These are phyloP conservation scores for Leccinum aurantiacum DNA, from an alignment of 768 basidiomycete species.

Conservation along the genomic window DNA sequence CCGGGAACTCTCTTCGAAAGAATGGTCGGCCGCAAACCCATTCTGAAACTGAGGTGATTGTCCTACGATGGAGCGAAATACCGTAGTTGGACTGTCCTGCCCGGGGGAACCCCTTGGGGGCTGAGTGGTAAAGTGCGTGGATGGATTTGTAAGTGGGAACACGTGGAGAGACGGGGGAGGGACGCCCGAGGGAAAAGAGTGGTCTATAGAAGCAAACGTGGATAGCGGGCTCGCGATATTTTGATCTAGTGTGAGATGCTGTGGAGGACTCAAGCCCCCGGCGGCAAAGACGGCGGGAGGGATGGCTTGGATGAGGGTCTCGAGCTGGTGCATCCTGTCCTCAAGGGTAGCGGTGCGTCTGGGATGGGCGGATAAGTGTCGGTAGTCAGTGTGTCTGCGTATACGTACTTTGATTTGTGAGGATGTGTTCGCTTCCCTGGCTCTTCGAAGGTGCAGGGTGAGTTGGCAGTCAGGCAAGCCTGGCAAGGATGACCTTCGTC, in stretches of 20 bases:
- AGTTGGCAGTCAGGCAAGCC: conserved; percentile 80
- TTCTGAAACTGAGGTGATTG: conserved; percentile 30
- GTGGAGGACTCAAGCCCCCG: conserved; percentile 40
- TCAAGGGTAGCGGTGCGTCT: conserved; percentile 83
- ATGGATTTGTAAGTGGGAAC: conserved; percentile 79
- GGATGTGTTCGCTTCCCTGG: conserved; percentile 83
- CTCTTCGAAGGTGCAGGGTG: conserved; percentile 84
- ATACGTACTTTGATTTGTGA: conserved; percentile 81
- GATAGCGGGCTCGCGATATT: conserved; percentile 34
- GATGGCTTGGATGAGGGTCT: conserved; percentile 81
- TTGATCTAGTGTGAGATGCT: conserved; percentile 36
- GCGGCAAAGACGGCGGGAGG: conserved; percentile 78
- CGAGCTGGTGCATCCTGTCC: conserved; percentile 86
- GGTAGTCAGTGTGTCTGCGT: conserved; percentile 1
- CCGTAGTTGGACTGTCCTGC: conserved; percentile 44
- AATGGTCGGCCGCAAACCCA: conserved; percentile 38
- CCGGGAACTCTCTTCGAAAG: conserved; percentile 57
- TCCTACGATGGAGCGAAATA: conserved; percentile 43
- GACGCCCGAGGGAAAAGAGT: conserved; percentile 53
- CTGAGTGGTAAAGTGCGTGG: conserved; percentile 65
- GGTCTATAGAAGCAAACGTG: conserved; percentile 41
- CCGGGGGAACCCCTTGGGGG: conserved; percentile 44
- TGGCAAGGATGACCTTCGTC: conserved; percentile 90
- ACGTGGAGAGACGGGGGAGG: conserved; percentile 78
- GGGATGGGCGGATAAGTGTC: conserved; percentile 6